These are phyloP conservation scores for Paraleonurus japonicus DNA, from an alignment of 257 asterid genomes.

Conservation along the genomic window DNA sequence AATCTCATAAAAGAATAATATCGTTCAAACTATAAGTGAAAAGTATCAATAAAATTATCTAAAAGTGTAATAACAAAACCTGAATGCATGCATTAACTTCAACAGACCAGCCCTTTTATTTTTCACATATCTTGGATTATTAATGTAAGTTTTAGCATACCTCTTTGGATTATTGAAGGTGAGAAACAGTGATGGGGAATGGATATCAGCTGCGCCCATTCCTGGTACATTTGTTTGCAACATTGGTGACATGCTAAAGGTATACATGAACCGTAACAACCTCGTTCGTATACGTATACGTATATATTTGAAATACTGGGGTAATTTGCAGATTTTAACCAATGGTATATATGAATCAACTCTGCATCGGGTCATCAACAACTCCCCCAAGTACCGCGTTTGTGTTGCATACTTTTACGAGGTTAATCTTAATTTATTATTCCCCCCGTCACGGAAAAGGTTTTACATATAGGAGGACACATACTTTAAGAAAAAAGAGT, in stretches of 20 bases:
- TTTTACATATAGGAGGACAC: no score
- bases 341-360: constrained; percentile 87
- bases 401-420: constrained; percentile 87
- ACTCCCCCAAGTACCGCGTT: constrained; percentile 61
- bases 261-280: no score
- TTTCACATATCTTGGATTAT: not conserved
- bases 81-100: no score
- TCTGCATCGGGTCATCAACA: constrained; percentile 75
- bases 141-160: not conserved
- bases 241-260: constrained; percentile 94
- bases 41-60: no score
- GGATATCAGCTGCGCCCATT: constrained; percentile 75
- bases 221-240: constrained; percentile 91
- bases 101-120: no score
- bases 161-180: constrained; percentile 43
- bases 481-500: no score
- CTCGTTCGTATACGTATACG: not conserved
- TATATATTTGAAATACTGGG: not conserved
- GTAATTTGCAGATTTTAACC: constrained; percentile 53
- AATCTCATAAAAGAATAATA: no score
- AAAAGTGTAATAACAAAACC: no score
- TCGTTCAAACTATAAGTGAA: no score
- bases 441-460: no score
- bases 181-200: constrained; percentile 64
- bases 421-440: no score